A percentile compares a stretch with the other conserved stretches of the same genome.
Conservation (phyloP, 495 filamentous ascomycete species). For the Lophiotrema nucula region DNA sequence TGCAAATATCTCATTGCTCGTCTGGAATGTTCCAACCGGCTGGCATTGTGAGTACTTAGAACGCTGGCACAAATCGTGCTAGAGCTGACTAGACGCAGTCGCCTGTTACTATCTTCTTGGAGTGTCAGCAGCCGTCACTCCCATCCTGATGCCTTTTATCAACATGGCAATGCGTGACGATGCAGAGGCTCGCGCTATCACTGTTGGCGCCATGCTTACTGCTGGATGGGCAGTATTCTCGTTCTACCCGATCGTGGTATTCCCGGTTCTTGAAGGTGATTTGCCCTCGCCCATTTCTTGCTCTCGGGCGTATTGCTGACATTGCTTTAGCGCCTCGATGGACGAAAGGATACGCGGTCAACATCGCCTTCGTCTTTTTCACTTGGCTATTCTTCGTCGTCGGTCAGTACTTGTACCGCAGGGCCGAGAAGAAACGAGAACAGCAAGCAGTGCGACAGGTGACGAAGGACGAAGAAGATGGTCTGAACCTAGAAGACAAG, state of each 20-base stretch:
- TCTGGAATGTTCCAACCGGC: constrained; percentile 18
- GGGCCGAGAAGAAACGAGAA: constrained; percentile 16
- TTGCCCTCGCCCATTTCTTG: not conserved
- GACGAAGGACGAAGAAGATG: constrained; percentile 16
- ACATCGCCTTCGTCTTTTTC: constrained; percentile 23
- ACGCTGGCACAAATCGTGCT: too few species aligned
- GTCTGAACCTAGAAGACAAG: constrained; percentile 12
- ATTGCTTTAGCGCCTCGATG: constrained; percentile 6
- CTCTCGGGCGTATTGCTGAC: too few species aligned
- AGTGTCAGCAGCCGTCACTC: constrained; percentile 16
- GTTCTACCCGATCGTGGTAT: constrained; percentile 24
- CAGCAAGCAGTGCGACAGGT: not conserved
- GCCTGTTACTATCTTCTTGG: constrained; percentile 26
- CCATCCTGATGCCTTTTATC: constrained; percentile 21
- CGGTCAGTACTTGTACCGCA: constrained; percentile 14
- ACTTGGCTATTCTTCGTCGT: constrained; percentile 21
- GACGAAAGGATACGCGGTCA: constrained; percentile 20
- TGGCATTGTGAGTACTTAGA: constrained; percentile 8
- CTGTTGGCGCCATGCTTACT: constrained; percentile 23
- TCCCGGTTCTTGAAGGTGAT: constrained; percentile 15
- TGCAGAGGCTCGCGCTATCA: constrained; percentile 20
- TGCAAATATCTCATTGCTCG: constrained; percentile 12
- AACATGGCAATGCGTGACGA: constrained; percentile 24
- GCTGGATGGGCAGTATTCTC: constrained; percentile 19
- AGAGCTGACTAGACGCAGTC: constrained; percentile 6